These are phyloP conservation scores for Lasiosphaeris hirsuta DNA, from an alignment of 495 filamentous ascomycete species.

Conservation along the genomic window DNA sequence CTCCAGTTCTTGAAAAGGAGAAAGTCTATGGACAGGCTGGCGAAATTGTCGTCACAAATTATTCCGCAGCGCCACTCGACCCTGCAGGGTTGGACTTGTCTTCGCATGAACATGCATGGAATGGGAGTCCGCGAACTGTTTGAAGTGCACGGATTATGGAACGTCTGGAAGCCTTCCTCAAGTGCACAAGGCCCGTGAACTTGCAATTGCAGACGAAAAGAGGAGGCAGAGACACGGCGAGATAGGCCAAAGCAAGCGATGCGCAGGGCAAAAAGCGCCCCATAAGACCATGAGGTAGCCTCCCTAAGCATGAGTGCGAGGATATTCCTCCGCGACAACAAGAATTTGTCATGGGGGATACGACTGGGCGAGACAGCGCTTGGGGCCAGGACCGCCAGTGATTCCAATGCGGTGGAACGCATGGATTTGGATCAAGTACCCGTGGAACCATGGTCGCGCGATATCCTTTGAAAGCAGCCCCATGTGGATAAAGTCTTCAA, in stretches of 20 bases:
- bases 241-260: no score
- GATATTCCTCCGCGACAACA: background rate
- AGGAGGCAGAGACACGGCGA: background rate
- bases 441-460: background rate
- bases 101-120: constrained; percentile 32
- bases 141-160: constrained; percentile 30
- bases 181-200: constrained; percentile 11
- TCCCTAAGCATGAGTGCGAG: background rate
- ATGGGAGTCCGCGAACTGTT: constrained; percentile 18
- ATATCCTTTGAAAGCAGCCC: background rate
- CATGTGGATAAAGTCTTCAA: background rate
- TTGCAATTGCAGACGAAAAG: background rate
- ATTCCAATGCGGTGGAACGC: constrained; percentile 17
- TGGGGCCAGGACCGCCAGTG: background rate
- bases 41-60: background rate
- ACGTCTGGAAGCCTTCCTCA: constrained; percentile 32
- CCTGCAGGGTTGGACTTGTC: constrained; percentile 1
- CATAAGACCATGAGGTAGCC: background rate
- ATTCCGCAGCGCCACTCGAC: constrained; percentile 13
- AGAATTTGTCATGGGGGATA: background rate
- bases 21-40: background rate
- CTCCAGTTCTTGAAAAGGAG: background rate
- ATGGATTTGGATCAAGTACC: constrained; percentile 13
- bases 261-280: background rate
- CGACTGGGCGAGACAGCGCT: background rate